phyloP scores from a whole-genome alignment of 805 yeast genomes.

The Wickerhamomyces xylosicus region DNA sequence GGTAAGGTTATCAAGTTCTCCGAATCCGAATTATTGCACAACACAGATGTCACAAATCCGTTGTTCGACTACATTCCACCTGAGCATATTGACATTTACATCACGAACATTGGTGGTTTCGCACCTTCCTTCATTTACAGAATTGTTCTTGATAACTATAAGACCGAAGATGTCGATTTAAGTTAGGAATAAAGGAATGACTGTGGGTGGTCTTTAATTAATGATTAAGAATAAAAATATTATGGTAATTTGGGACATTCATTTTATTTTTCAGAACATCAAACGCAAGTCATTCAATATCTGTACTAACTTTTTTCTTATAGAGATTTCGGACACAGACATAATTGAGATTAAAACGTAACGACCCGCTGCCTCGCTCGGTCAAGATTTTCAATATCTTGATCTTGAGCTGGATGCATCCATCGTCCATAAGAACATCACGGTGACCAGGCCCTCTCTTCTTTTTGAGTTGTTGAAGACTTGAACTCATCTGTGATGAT shows the following conservation, averaged over 20 bases:
- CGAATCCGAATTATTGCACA: slow-evolving; percentile 57
- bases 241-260: slow-evolving; percentile 1
- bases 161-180: slow-evolving; percentile 67
- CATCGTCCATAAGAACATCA: neutral
- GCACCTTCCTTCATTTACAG: slow-evolving; percentile 95
- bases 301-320: neutral
- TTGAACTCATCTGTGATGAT: neutral
- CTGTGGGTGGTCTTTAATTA: neutral
- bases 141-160: slow-evolving; percentile 89
- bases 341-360: neutral
- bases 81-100: slow-evolving; percentile 85
- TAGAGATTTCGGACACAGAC: neutral
- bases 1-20: slow-evolving; percentile 79
- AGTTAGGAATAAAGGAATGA: slow-evolving; percentile 29
- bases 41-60: slow-evolving; percentile 79
- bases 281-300: neutral
- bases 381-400: slow-evolving; percentile 20
- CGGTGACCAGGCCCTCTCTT: too few relatives aligned
- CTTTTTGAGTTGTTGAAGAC: too few relatives aligned
- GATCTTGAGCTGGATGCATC: slow-evolving; percentile 57
- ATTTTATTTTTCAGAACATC: neutral
- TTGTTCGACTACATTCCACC: slow-evolving; percentile 87
- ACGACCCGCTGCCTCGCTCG: slow-evolving; percentile 62
- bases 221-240: neutral
- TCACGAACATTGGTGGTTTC: slow-evolving; percentile 93